A percentile compares a stretch with the other conserved stretches of the same genome.
Evolutionary conservation across 2,329 filamentous ascomycete genomes (phyloP).

Genomic region (Botryotinia convoluta): DNA sequence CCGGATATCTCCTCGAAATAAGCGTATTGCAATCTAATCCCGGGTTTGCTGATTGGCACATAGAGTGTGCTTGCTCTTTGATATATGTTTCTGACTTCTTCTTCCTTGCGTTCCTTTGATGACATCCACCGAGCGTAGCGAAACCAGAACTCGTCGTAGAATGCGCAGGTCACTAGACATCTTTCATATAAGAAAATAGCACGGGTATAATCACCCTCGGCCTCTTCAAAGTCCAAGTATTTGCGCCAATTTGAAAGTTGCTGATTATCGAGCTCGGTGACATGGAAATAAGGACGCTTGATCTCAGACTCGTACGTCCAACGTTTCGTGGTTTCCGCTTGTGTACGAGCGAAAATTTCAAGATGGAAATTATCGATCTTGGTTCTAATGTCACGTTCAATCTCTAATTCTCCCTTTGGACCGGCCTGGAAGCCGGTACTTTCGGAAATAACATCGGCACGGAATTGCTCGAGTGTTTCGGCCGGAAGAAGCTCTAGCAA

Average conservation of each 20-base stretch:
- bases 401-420: conserved; percentile 68
- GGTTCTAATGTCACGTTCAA: conserved; percentile 77
- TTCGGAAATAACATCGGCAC: conserved; percentile 69
- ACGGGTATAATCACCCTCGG: conserved; percentile 72
- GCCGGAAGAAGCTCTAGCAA: conserved; percentile 68
- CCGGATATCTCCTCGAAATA: conserved; percentile 89
- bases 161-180: conserved; percentile 85
- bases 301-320: conserved; percentile 95
- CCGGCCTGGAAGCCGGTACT: conserved; percentile 49
- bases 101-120: conserved; percentile 73
- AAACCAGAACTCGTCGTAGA: conserved; percentile 98
- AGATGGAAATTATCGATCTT: conserved; percentile 80
- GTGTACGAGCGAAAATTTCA: conserved; percentile 75
- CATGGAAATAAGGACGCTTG: conserved; percentile 95
- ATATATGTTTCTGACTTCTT: conserved; percentile 90
- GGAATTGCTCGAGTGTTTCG: conserved; percentile 66
- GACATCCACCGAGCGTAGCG: conserved; percentile 96
- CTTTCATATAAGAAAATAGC: conserved; percentile 87
- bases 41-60: conserved; percentile 81
- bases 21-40: conserved; percentile 84
- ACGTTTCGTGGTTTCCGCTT: conserved; percentile 84
- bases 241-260: conserved; percentile 92
- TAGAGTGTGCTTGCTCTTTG: conserved; percentile 81
- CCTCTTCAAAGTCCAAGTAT: conserved; percentile 94
- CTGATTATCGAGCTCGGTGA: conserved; percentile 82